These are phyloP conservation scores for Xylaria hypoxylon DNA, from an alignment of 2,329 filamentous ascomycete genomes.

Conservation along the genomic window DNA sequence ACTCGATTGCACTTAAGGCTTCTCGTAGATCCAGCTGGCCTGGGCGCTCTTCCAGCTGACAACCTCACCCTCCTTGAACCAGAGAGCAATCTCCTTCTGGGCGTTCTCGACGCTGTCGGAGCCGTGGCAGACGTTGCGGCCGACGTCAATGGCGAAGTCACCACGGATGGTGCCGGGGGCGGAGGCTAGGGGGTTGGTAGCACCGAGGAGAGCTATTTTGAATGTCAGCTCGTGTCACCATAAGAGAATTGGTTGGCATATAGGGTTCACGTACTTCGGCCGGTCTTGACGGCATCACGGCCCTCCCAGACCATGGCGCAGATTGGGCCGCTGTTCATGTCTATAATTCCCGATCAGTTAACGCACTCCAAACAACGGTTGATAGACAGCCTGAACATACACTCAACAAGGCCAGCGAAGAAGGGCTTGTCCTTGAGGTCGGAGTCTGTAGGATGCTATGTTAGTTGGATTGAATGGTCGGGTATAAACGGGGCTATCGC, in stretches of 20 bases:
- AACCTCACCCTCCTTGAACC: conserved; percentile 93
- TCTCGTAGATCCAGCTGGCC: conserved; percentile 98
- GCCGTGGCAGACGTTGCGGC: conserved; percentile 99
- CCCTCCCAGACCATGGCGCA: conserved; percentile 99
- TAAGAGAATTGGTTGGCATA: conserved; percentile 2
- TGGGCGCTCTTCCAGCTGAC: conserved; percentile 85
- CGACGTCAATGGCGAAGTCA: conserved; percentile 86
- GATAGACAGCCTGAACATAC: conserved; percentile 64
- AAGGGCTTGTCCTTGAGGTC: conserved; percentile 95
- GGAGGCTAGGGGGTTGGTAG: conserved; percentile 97
- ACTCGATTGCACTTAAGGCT: conserved; percentile 61
- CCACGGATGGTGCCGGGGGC: conserved; percentile 98
- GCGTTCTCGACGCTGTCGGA: conserved; percentile 98
- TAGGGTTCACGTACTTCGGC: conserved; percentile 75
- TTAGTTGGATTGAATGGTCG: conserved; percentile 28
- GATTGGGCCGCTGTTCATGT: conserved; percentile 98
- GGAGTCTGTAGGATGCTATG: conserved; percentile 67
- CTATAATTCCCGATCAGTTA: conserved; percentile 58
- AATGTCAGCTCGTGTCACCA: conserved; percentile 29
- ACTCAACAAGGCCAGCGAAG: conserved; percentile 93
- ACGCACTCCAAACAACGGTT: neutral
- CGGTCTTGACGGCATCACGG: conserved; percentile 98
- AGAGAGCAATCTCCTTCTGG: conserved; percentile 99
- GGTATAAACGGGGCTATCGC: conserved; percentile 49
- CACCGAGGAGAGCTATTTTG: conserved; percentile 83